Evolutionary conservation across 2,329 filamentous ascomycete species (phyloP), one percentile per base, ranked within the genome.

Genomic region (Alternaria sp.): DNA sequence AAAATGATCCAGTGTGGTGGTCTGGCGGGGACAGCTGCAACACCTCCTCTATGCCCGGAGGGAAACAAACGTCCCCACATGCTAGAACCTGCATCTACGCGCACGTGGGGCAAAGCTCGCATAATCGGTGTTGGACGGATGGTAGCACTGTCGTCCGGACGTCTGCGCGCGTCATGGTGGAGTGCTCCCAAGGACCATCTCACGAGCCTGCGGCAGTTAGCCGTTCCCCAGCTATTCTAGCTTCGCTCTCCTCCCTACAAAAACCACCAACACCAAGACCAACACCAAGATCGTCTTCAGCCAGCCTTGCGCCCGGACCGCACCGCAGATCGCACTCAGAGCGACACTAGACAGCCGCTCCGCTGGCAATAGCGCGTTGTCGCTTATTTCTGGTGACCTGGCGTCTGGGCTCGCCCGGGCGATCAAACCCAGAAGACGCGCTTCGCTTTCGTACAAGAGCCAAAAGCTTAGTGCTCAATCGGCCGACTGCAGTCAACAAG

Each of bases 211-310:
- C 48, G n/a, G 33, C 24, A 51, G 14, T 14, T 28, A 24, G 28
- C 37, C 28, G 24, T 26, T 17, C 29, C 10, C 17, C 10, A 31
- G 28, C 26, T 31, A 39, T 31, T 29, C 37, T 13, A 42, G 21
- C 26, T 44, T 8, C 41, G 44, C 23, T 8, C 29, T 46, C 51
- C 40, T 45, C 41, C 29, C 21, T 34, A 9, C 11, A 28, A 26
- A n/a, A 42, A 37, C 10, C 10, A 24, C 21, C 21, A 42, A 44
- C 51, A 34, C 29, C 31, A 40, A 21, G 24, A 40, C 49, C 33
- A 29, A 29, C 49, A 40, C 49, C 33, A 46, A 29, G 17, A 46
- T 54, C 31, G 34, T 45, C 23, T 48, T 41, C 52, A 53, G 51
- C 51, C 42, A 49, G 42, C 52, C 52, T 26, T 49, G 8, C 52